Evolutionary conservation across 805 yeast species (phyloP).

Genomic region (Metschnikowia continentalis): DNA sequence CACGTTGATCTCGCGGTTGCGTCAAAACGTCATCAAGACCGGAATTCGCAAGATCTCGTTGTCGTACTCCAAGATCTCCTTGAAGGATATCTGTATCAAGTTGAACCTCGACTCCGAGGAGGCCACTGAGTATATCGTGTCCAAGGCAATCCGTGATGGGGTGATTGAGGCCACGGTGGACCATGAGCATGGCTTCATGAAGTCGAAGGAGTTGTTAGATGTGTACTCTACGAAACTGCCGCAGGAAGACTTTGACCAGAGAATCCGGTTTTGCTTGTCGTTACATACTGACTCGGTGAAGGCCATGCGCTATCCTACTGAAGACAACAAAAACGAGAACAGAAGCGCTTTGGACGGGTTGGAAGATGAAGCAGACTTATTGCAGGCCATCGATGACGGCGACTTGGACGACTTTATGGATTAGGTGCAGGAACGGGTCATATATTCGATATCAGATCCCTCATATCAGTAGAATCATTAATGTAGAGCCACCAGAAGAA

Average conservation of each 20-base stretch:
- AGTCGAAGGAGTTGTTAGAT: conserved; percentile 80
- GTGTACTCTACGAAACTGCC: conserved; percentile 86
- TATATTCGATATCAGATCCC: too few relatives aligned
- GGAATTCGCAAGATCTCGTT: conserved; percentile 92
- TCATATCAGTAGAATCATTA: too few relatives aligned
- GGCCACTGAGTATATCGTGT: conserved; percentile 93
- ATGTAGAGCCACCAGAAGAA: too few relatives aligned
- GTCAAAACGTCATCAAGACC: conserved; percentile 96
- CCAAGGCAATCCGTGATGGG: conserved; percentile 95
- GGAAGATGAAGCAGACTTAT: conserved; percentile 40
- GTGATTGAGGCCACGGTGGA: conserved; percentile 93
- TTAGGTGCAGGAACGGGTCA: conserved; percentile 13
- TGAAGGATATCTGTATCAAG: conserved; percentile 90
- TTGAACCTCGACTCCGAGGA: conserved; percentile 91
- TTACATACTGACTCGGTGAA: conserved; percentile 89
- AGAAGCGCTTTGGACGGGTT: conserved; percentile 28
- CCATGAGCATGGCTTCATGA: conserved; percentile 88
- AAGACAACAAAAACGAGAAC: conserved; percentile 29
- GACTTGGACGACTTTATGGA: conserved; percentile 50
- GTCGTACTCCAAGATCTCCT: conserved; percentile 84
- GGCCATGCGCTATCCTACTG: conserved; percentile 86
- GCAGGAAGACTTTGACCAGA: conserved; percentile 81
- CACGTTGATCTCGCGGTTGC: conserved; percentile 79
- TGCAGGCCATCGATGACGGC: conserved; percentile 51
- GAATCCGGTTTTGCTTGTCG: conserved; percentile 87